phyloP scores from a whole-genome alignment of 768 basidiomycete species.

The Sarcodon sp. region DNA sequence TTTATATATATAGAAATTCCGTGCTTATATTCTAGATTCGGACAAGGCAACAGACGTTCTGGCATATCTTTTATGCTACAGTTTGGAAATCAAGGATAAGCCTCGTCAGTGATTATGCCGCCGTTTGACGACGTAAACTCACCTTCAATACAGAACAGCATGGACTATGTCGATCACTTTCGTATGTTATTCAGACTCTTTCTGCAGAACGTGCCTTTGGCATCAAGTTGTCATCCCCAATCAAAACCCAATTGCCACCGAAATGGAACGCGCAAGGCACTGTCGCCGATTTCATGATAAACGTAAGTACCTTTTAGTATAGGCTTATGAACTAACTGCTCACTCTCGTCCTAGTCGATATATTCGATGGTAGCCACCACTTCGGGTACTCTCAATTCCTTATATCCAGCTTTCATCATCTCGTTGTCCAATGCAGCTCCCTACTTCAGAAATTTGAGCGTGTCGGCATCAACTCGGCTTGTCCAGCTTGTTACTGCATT shows the following conservation, averaged over 20 bases:
- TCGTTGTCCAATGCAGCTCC: constrained; percentile 83
- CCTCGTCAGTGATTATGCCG: constrained; percentile 44
- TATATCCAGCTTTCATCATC: constrained; percentile 91
- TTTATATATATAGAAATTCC: constrained; percentile 75
- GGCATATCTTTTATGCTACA: constrained; percentile 68
- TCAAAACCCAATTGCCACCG: constrained; percentile 53
- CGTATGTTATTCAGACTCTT: constrained; percentile 85
- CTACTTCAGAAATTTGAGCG: constrained; percentile 68
- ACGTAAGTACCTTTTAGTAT: constrained; percentile 31
- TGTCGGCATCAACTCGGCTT: constrained; percentile 72
- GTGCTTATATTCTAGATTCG: constrained; percentile 66
- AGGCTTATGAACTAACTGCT: neutral
- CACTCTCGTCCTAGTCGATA: constrained; percentile 42
- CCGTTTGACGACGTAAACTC: neutral
- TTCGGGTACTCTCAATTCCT: constrained; percentile 62
- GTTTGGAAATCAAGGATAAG: constrained; percentile 86
- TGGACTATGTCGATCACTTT: constrained; percentile 77
- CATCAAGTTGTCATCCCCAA: constrained; percentile 45
- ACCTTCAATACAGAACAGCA: constrained; percentile 55
- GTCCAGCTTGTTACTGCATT: constrained; percentile 88
- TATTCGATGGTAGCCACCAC: constrained; percentile 87
- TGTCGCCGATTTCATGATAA: constrained; percentile 79
- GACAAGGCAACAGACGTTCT: constrained; percentile 69
- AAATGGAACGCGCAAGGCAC: constrained; percentile 70
- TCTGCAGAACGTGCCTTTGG: constrained; percentile 80